Evolutionary conservation across 2,329 filamentous ascomycete genomes (phyloP).

Genomic region (Thielaviopsis populi): DNA sequence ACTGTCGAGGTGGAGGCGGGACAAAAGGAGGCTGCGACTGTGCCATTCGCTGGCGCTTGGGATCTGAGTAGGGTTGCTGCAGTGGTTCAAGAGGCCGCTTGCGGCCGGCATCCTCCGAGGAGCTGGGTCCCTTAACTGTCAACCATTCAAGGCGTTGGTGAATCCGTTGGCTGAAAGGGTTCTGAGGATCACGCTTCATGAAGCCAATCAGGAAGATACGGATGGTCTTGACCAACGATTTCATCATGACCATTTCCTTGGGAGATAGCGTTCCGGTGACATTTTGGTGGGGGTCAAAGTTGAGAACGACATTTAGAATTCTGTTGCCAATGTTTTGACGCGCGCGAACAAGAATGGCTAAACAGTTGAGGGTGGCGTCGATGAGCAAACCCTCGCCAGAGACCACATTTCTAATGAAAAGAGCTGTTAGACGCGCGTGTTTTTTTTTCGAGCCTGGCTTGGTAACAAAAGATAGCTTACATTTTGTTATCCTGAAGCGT

Average conservation of each 20-base stretch:
- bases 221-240: constrained; percentile 89
- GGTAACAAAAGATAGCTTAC: not conserved
- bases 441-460: not conserved
- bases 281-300: constrained; percentile 79
- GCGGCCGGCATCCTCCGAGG: constrained; percentile 61
- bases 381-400: constrained; percentile 70
- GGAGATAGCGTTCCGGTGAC: constrained; percentile 58
- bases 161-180: constrained; percentile 60
- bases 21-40: constrained; percentile 26
- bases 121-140: constrained; percentile 60
- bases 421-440: constrained; percentile 11
- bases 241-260: constrained; percentile 65
- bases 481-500: constrained; percentile 61
- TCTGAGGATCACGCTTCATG: constrained; percentile 67
- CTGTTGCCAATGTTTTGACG: constrained; percentile 70
- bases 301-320: constrained; percentile 70
- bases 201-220: constrained; percentile 72
- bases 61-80: constrained; percentile 56
- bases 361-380: constrained; percentile 78
- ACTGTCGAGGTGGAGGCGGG: constrained; percentile 22
- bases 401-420: constrained; percentile 16
- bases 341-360: constrained; percentile 68
- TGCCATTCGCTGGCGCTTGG: constrained; percentile 65
- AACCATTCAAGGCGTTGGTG: constrained; percentile 77
- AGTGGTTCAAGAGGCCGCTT: constrained; percentile 63